These are phyloP conservation scores for Fusarium pseudonygamai DNA, from an alignment of 2,329 filamentous ascomycete species.

Conservation along the genomic window DNA sequence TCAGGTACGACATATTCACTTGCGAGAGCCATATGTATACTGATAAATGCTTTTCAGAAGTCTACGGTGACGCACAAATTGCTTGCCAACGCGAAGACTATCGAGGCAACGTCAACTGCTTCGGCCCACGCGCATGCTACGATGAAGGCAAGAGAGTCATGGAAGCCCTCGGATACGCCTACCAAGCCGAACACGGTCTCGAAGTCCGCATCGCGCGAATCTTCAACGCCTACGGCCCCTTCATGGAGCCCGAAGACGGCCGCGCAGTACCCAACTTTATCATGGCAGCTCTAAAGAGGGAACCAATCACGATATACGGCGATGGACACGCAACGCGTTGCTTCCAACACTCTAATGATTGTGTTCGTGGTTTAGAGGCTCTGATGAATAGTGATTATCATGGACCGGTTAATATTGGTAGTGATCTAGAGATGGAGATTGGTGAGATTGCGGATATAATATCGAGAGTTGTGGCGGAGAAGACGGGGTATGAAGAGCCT, in stretches of 20 bases:
- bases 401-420: constrained; percentile 29
- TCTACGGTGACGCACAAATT: constrained; percentile 28
- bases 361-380: constrained; percentile 13
- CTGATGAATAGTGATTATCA: constrained; percentile 35
- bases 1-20: too few relatives aligned
- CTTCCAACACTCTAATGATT: constrained; percentile 24
- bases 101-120: constrained; percentile 53
- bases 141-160: constrained; percentile 54
- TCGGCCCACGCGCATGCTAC: constrained; percentile 53
- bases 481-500: not conserved
- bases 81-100: constrained; percentile 42
- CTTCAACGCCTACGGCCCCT: constrained; percentile 34
- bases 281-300: constrained; percentile 21
- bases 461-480: constrained; percentile 20
- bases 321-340: constrained; percentile 30
- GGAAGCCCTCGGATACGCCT: constrained; percentile 49
- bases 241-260: constrained; percentile 21
- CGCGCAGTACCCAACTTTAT: constrained; percentile 36
- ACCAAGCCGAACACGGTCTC: constrained; percentile 30
- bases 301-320: constrained; percentile 29
- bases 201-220: constrained; percentile 38
- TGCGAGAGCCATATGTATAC: too few relatives aligned
- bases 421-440: constrained; percentile 28
- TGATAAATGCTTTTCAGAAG: too few relatives aligned
- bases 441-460: constrained; percentile 25